Percentiles rank a stretch among this genome's conserved stretches.
phyloP scores from a whole-genome alignment of 176 grass and related monocot genomes.

The Alopecurus myosuroides region DNA sequence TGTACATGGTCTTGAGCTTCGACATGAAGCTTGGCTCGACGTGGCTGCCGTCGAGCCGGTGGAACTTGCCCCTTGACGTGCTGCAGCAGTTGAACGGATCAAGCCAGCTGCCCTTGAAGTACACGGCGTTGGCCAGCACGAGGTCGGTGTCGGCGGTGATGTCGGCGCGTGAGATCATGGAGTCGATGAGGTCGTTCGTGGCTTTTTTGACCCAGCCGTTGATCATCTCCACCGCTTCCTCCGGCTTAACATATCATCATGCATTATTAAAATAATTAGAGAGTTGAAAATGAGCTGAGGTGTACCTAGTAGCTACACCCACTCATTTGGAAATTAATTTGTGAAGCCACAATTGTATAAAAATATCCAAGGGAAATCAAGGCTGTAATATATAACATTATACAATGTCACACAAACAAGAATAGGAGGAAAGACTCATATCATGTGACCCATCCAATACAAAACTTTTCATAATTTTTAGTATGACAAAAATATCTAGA shows the following conservation, averaged over 20 bases:
- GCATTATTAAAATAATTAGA: not conserved
- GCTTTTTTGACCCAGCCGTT: not conserved
- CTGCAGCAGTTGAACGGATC: not conserved
- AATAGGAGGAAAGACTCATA: too few relatives aligned
- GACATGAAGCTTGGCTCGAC: not conserved
- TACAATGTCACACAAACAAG: not conserved
- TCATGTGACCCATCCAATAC: too few relatives aligned
- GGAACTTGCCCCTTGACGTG: not conserved
- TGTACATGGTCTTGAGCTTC: not conserved
- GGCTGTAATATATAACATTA: not conserved
- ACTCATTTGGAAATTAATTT: not conserved
- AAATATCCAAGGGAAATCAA: not conserved
- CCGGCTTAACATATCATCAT: not conserved
- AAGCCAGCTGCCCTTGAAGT: conserved; percentile 5
- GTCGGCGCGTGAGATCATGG: not conserved
- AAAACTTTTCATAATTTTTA: not conserved
- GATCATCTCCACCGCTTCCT: not conserved
- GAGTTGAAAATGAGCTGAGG: not conserved
- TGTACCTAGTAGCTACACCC: not conserved
- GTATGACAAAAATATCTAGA: not conserved
- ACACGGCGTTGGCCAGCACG: not conserved
- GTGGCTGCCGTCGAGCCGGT: not conserved
- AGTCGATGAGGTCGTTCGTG: not conserved
- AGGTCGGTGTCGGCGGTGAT: not conserved
- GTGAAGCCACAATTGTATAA: not conserved